Evolutionary conservation across 192 early-diverging fungal genomes (phyloP), one percentile per base, ranked within the genome.

Genomic region (Coemansia sp.): DNA sequence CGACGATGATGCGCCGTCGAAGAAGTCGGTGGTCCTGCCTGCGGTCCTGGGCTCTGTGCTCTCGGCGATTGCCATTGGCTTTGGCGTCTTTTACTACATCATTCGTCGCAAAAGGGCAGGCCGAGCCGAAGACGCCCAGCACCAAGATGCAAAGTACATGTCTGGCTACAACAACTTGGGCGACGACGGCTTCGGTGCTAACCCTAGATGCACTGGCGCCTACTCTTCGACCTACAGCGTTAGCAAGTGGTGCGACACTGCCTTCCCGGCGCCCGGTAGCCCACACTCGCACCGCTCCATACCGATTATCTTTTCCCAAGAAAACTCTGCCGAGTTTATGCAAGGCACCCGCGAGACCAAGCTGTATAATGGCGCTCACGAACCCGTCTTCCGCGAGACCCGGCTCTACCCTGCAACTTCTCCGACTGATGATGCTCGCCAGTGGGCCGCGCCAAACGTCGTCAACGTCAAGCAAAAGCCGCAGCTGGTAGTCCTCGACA

Each of bases 231-330:
- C 68, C 10, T 74, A 74, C 62, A 74, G 68, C 62, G 64, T 57
- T 19, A 80, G 68, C 65, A 71, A 80, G 29, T 80, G 77, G 77
- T 65, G 68, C 40, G 77, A 74, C 46, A 65, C 72, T 8, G 68
- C 49, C 8, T 43, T 63, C 51, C 66, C 27, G 29, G 41, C n/a
- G 5, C 49, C 53, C 7, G 60, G 20, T 4, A 32, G 46, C 11
- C 38, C 61, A 1, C 62, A 36, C 49, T 68, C 72, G 29, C 77
- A 67, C 36, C 62, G 73, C 6, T 81, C 78, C 0, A 72, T 81
- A 22, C 78, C 78, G 4, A 75, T 81, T 29, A 74, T 75, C 22
- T 81, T 72, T 39, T 71, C 77, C 1, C 45, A 64, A 0, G 70
- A 79, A 14, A 62, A 65, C n/a, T 62, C 53, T 9, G 72, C 37